Percentiles rank a stretch among this genome's conserved stretches.
Evolutionary conservation across 352 stramenopile species (phyloP).

Genomic region (Phytophthora cactorum): DNA sequence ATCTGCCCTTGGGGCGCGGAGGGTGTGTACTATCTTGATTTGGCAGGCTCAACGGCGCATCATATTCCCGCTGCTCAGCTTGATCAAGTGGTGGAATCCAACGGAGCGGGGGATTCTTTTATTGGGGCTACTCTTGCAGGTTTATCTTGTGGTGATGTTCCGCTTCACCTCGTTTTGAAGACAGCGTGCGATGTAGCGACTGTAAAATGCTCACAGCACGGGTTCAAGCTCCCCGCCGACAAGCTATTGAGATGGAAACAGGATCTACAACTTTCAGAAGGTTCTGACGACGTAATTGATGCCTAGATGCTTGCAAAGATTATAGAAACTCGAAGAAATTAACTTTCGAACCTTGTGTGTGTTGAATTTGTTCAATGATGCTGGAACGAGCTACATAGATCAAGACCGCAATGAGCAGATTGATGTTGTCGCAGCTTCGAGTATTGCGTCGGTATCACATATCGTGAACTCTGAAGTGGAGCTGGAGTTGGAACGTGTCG

Average conservation of each 20-base stretch:
- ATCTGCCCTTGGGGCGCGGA: conserved; percentile 73
- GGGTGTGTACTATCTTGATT: conserved; percentile 64
- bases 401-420: neutral
- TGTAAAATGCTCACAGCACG: conserved; percentile 62
- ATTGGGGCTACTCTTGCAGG: conserved; percentile 69
- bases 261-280: conserved; percentile 9
- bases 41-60: conserved; percentile 19
- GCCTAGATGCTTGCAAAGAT: neutral
- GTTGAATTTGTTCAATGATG: conserved; percentile 1
- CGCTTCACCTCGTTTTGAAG: conserved; percentile 42
- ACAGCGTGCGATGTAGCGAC: conserved; percentile 63
- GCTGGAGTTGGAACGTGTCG: neutral
- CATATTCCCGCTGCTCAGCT: conserved; percentile 49
- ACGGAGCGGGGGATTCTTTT: conserved; percentile 78
- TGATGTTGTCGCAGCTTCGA: neutral
- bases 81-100: conserved; percentile 60
- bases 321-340: neutral
- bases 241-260: conserved; percentile 30
- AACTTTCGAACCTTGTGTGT: conserved; percentile 4
- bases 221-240: conserved; percentile 45
- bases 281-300: conserved; percentile 2
- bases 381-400: neutral
- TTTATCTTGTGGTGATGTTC: conserved; percentile 33
- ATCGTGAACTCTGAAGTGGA: conserved; percentile 4
- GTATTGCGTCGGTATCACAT: neutral